Base-by-base conservation (phyloP, 2,329 filamentous ascomycete genomes). In the Cryphonectria radicalis region DNA sequence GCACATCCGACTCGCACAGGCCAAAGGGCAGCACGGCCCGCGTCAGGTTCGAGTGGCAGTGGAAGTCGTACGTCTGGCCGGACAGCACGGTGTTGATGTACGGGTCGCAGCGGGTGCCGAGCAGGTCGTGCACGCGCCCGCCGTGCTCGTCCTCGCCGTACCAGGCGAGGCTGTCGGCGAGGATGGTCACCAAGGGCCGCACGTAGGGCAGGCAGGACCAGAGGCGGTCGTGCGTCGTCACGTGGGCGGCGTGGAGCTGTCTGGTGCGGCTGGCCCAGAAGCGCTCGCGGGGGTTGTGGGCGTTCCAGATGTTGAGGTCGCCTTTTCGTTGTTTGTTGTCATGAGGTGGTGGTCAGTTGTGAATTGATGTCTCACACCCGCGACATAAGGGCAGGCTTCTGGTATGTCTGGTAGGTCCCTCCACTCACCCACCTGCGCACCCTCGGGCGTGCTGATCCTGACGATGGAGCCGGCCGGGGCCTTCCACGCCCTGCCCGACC, bases 91-190 rank as follows among this genome's bases (percentile, higher is more conserved):
- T 84, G 79, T 93, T 93, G 78, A 96, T 91, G 78, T 96, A 97
- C 1, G 93, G 93, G 80, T 96, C 93, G 80, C 93, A 97, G 60
- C 93, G 85, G 37, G 93, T 97, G 50, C 93, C 93, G 4, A 97
- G 83, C 32, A 97, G 83, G 81, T 97, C 93, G 82, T 97, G 93
- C 53, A 93, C 86, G 70, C 89, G 81, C 66, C 92, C 85, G 76
- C 92, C 90, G 77, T 90, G 85, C 77, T 87, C 82, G 78, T 92
- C 87, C 63, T 83, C 78, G 70, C 88, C 88, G 77, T 91, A 90
- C 82, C 85, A 84, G 68, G 85, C 77, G 19, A 95, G 81, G n/a
- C 86, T 89, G 79, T 96, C 93, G 5, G 82, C 83, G 19, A 90
- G 83, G 70, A 96, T 91, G 0, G 93, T 95, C 13, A 88, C 88